Evolutionary conservation across 345 rosid genomes (phyloP), one percentile per base, ranked within the genome.

Genomic region (Dipteronia sinensis): DNA sequence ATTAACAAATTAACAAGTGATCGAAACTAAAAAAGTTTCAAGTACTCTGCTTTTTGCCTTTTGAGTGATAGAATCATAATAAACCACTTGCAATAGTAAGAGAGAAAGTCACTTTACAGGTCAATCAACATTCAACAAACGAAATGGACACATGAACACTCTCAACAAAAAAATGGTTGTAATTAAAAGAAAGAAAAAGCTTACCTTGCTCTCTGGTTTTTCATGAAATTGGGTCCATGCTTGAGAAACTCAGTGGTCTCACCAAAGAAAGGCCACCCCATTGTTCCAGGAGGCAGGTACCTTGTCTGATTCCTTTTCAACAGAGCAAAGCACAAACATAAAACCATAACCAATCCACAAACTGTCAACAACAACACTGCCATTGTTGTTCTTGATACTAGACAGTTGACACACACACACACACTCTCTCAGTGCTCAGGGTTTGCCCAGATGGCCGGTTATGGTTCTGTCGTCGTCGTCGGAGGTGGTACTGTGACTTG

Each of bases 191-290:
- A 56, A 27, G 44, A 20, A 20, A 67, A 65, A 6, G 11, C 13
- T 72, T 46, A 92, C 98, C 93, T 85, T 77, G 89, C 84, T 80
- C 89, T 83, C 80, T 89, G 93, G 72, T 83, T 87, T 82, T 85
- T 90, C 90, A 94, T 92, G 87, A 92, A 94, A 83, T 80, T 79
- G 3, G 98, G 98, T 0, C 98, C 98, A 63, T 86, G 92, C 69
- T 82, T 89, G 56, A 92, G 89, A 42, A 94, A 92, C 79, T 92
- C 92, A 1, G 91, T 86, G 19, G 97, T 94, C 85, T 94, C 92
- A 3, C 97, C 98, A 72, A 91, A 87, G 77, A 92, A 58, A 12
- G 97, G 98, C 97, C 96, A 94, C 1, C 98, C 98, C 98, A 92
- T 91, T n/a, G 91, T 88, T 25, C 98, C 98, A 1, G 91, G 93